Percentiles rank a stretch among this genome's conserved stretches.
These are phyloP conservation scores for Nicotiana obtusifolia DNA, from an alignment of 257 asterid species.

Conservation along the genomic window DNA sequence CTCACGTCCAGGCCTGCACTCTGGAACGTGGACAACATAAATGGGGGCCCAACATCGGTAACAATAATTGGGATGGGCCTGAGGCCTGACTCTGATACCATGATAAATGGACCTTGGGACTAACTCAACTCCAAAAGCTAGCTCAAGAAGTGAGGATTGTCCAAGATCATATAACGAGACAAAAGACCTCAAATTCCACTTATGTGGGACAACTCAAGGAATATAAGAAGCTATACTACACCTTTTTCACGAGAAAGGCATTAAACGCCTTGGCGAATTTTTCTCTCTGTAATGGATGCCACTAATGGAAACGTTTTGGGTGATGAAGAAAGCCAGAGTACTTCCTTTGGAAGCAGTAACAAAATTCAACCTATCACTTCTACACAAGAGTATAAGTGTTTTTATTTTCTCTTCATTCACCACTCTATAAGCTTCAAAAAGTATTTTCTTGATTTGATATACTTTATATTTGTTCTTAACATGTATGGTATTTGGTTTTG, in stretches of 20 bases:
- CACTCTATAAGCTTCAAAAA: neutral
- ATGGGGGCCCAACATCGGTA: no score
- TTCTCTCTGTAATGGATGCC: conserved; percentile 30
- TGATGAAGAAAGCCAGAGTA: conserved; percentile 37
- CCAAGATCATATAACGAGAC: no score
- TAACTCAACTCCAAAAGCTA: no score
- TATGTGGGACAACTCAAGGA: no score
- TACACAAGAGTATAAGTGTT: conserved; percentile 31
- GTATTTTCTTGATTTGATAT: neutral
- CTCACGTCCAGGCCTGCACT: no score
- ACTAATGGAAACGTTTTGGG: conserved; percentile 11
- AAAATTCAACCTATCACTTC: conserved; percentile 32
- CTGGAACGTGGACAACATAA: no score
- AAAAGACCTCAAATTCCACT: no score
- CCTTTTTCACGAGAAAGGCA: neutral
- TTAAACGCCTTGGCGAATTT: neutral
- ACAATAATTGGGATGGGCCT: no score
- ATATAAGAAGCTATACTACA: neutral
- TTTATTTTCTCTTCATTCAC: neutral
- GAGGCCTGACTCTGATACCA: no score
- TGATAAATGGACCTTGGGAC: no score
- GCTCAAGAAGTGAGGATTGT: no score
- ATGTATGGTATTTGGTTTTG: neutral
- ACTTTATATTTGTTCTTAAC: neutral
- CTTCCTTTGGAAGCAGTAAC: neutral